phyloP scores from a whole-genome alignment of 2,329 filamentous ascomycete species.

The Xylaria sp. region DNA sequence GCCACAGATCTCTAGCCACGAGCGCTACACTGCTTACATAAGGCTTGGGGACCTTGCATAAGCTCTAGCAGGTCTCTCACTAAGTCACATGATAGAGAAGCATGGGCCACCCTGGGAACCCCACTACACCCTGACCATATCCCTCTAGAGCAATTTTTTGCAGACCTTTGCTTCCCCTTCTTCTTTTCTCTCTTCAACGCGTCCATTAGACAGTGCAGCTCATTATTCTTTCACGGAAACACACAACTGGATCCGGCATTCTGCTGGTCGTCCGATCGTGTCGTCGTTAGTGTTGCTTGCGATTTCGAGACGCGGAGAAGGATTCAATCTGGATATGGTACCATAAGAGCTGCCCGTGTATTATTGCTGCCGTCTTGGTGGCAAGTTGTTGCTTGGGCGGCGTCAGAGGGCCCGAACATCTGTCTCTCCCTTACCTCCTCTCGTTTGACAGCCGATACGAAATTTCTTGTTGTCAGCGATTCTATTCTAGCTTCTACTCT shows the following conservation, averaged over 20 bases:
- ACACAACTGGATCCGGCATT: conserved; percentile 71
- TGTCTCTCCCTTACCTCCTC: conserved; percentile 19
- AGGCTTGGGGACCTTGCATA: not conserved
- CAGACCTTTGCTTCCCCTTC: conserved; percentile 35
- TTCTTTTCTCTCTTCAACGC: conserved; percentile 68
- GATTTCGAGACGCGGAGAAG: conserved; percentile 63
- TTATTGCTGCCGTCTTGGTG: conserved; percentile 55
- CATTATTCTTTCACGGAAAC: conserved; percentile 64
- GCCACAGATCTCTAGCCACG: not conserved
- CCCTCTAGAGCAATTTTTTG: conserved; percentile 37
- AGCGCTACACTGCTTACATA: not conserved
- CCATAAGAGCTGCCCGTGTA: conserved; percentile 80
- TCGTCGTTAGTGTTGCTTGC: conserved; percentile 66
- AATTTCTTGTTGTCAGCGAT: not conserved
- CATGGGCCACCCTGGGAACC: conserved; percentile 29
- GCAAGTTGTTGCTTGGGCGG: conserved; percentile 74
- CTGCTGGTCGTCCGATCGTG: conserved; percentile 69
- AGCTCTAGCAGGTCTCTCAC: not conserved
- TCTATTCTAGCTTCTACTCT: not conserved
- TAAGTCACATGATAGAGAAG: conserved; percentile 42
- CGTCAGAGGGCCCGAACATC: conserved; percentile 86
- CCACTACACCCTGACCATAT: conserved; percentile 36
- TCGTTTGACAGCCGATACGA: not conserved
- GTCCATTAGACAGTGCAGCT: conserved; percentile 88
- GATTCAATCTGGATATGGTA: conserved; percentile 59